Base-by-base conservation (phyloP, 352 stramenopile species). In the Globisporangium emineosum region DNA sequence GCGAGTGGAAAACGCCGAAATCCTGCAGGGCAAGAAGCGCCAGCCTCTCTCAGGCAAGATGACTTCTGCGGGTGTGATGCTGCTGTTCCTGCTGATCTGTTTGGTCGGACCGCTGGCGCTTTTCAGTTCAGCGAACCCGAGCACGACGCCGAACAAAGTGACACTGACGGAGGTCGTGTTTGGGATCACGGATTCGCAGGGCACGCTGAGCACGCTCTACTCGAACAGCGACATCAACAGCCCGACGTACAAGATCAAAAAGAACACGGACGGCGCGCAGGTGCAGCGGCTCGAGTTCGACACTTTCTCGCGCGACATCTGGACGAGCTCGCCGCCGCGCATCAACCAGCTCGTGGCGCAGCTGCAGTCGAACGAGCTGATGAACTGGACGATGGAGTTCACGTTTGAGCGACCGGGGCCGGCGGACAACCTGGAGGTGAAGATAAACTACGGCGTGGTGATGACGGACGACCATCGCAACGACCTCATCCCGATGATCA, bases 51-150 rank as follows among this genome's bases (percentile, higher is more conserved):
- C 58, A 15, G 70, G 65, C 32, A 96, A 96, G 62, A 55, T 96
- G n/a, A 70, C 73, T 43, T 83, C 76, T 1, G 88, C 88, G 0
- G 88, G 88, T 42, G 58, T 94, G 1, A 93, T 93, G 83, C 69
- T 96, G 54, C 67, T 93, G 7, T 82, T 91, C 30, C 59, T 96
- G 29, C 59, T 94, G 9, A 50, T 94, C 2, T 96, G 88, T 71
- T 66, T 96, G 32, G 66, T 96, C 4, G 86, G 79, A 0, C 88
- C 88, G 3, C 63, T 96, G 37, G 78, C 86, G 23, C 76, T 96
- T 29, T 96, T 96, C 69, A 94, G 88, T 57, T 94, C 88, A 15
- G 88, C 89, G 25, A 96, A 96, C 61, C 88, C 88, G 5, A 93
- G 83, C 58, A 96, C 88, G 33, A 83, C 69, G 7, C 42, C 72